These are phyloP conservation scores for Spathaspora hagerdaliae DNA, from an alignment of 805 yeast species.

Conservation along the genomic window DNA sequence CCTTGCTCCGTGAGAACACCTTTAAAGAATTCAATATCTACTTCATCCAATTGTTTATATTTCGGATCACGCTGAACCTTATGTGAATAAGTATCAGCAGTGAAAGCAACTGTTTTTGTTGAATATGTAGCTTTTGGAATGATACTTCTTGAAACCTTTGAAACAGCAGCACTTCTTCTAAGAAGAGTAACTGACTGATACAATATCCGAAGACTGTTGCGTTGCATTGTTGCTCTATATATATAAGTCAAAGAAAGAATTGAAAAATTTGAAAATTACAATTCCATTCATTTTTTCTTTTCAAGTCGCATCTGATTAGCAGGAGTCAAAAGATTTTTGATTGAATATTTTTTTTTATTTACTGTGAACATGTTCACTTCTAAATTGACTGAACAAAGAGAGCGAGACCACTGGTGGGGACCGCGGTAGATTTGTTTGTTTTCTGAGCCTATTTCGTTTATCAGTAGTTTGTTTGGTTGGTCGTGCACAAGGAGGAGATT, in stretches of 20 bases:
- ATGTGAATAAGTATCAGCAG: conserved; percentile 66
- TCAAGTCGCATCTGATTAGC: background rate
- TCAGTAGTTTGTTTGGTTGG: too few relatives aligned
- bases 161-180: background rate
- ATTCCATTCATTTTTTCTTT: background rate
- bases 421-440: too few relatives aligned
- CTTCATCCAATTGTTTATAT: conserved; percentile 49
- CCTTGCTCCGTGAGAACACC: conserved; percentile 50
- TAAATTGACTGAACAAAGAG: too few relatives aligned
- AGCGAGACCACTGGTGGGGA: too few relatives aligned
- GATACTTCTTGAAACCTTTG: background rate
- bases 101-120: conserved; percentile 44
- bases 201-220: background rate
- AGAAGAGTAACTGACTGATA: background rate
- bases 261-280: background rate
- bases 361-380: background rate
- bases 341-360: too few relatives aligned
- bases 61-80: conserved; percentile 47
- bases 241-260: background rate
- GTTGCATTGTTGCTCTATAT: background rate
- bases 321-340: background rate
- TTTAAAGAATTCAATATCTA: conserved; percentile 60
- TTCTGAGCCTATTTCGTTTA: too few relatives aligned
- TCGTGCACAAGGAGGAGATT: too few relatives aligned
- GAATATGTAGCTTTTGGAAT: background rate